These are phyloP conservation scores for Globisporangium radiosum DNA, from an alignment of 352 stramenopile genomes.

Conservation along the genomic window DNA sequence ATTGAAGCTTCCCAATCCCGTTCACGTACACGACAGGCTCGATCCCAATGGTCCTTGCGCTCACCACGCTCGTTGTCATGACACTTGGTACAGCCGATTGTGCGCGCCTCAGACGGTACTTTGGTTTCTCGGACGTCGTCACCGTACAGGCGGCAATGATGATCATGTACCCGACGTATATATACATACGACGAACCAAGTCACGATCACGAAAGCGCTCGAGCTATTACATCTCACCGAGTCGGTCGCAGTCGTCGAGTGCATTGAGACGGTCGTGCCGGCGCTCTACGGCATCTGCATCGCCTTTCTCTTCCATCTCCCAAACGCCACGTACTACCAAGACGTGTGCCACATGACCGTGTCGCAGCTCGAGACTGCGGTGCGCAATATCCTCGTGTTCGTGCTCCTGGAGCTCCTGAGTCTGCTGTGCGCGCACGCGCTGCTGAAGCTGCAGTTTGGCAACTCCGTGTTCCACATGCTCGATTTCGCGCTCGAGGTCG, in stretches of 20 bases:
- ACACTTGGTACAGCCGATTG: background rate
- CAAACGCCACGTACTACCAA: conserved; percentile 2
- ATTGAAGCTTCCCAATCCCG: conserved; percentile 6
- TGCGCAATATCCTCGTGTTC: too few relatives aligned
- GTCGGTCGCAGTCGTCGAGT: background rate
- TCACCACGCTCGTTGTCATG: background rate
- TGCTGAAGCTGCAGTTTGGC: too few relatives aligned
- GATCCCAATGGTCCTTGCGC: background rate
- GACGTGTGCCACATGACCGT: background rate
- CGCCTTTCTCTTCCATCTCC: conserved; percentile 1
- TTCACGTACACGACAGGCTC: background rate
- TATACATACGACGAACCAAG: background rate
- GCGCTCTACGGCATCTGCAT: background rate
- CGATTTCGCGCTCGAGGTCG: too few relatives aligned
- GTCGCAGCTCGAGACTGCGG: too few relatives aligned
- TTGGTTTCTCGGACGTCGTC: background rate
- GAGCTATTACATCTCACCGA: background rate
- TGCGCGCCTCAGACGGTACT: background rate
- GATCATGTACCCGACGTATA: too few relatives aligned
- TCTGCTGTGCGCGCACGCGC: too few relatives aligned
- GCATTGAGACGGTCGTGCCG: background rate
- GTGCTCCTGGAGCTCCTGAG: too few relatives aligned
- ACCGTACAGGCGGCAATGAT: background rate
- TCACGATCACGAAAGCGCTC: background rate
- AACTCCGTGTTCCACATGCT: too few relatives aligned